A percentile compares a stretch with the other conserved stretches of the same genome.
Conservation (phyloP, 805 yeast species). For the Kodamaea kakaduensis region DNA sequence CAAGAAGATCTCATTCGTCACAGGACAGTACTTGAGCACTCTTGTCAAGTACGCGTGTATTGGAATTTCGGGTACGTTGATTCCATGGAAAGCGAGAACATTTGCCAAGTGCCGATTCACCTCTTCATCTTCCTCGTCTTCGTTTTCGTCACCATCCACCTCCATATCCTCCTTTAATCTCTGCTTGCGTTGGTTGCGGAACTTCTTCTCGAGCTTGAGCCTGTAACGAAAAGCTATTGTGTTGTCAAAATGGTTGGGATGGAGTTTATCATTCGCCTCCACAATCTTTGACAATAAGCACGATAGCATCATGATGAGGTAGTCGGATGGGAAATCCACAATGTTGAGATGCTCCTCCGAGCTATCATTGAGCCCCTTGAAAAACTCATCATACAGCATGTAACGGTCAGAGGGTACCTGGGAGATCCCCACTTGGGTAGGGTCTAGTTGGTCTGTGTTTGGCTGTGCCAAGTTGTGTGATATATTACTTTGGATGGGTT, state of each 20-base stretch:
- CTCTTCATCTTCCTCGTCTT: slow-evolving; percentile 29
- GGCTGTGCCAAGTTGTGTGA: neutral
- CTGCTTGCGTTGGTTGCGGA: slow-evolving; percentile 16
- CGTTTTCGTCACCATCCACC: slow-evolving; percentile 16
- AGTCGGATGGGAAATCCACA: slow-evolving; percentile 77
- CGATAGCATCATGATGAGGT: slow-evolving; percentile 78
- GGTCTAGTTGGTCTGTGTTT: neutral
- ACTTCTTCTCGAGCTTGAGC: slow-evolving; percentile 30
- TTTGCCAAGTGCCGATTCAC: slow-evolving; percentile 55
- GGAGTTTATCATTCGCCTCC: slow-evolving; percentile 82
- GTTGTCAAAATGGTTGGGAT: slow-evolving; percentile 59
- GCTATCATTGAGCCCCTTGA: slow-evolving; percentile 21
- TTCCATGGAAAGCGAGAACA: slow-evolving; percentile 89
- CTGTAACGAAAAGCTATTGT: slow-evolving; percentile 40
- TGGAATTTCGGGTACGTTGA: slow-evolving; percentile 93
- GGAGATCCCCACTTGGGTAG: neutral
- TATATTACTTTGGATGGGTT: neutral
- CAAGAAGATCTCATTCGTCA: slow-evolving; percentile 94
- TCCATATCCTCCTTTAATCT: slow-evolving; percentile 9
- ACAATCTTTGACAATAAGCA: slow-evolving; percentile 81
- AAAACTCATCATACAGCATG: slow-evolving; percentile 40
- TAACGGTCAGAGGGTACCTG: slow-evolving; percentile 33
- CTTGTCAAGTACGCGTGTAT: slow-evolving; percentile 85
- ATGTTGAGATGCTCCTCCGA: slow-evolving; percentile 58
- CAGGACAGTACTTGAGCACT: slow-evolving; percentile 94